Evolutionary conservation across 108 stramenopile genomes (phyloP).

Genomic region (Aureococcus anophagefferens): DNA sequence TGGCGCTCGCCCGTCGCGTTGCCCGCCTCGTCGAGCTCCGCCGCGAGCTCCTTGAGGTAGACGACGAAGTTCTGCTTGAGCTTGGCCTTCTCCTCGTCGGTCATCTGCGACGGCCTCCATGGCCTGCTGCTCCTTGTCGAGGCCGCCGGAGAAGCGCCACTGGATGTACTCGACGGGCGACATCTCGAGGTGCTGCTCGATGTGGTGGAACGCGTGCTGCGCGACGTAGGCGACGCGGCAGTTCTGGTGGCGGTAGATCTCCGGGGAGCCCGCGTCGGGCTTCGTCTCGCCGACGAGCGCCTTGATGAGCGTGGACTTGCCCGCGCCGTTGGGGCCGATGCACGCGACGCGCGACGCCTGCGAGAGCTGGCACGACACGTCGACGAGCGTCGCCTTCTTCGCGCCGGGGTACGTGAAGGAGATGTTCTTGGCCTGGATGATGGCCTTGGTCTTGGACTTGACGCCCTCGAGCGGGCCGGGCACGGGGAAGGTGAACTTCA

Average conservation of each 20-base stretch:
- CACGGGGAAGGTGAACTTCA: no score
- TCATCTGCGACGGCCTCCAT: slow-evolving; percentile 67
- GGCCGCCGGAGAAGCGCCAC: no score
- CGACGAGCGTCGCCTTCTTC: slow-evolving; percentile 52
- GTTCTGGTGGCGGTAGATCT: slow-evolving; percentile 74
- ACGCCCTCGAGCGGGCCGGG: no score
- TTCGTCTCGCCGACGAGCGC: slow-evolving; percentile 83
- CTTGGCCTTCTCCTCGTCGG: no score
- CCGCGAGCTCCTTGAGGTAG: no score
- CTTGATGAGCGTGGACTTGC: no score
- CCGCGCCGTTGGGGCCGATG: no score
- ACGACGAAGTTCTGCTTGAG: slow-evolving; percentile 24
- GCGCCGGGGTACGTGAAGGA: slow-evolving; percentile 71
- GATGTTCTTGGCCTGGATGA: slow-evolving; percentile 81
- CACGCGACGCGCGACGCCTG: slow-evolving; percentile 73
- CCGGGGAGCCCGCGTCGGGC: slow-evolving; percentile 53
- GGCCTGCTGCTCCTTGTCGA: slow-evolving; percentile 73
- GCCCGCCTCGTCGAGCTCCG: no score
- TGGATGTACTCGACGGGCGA: no score
- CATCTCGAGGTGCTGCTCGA: no score
- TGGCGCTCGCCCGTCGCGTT: no score
- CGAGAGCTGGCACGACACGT: slow-evolving; percentile 72
- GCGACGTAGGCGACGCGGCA: slow-evolving; percentile 86
- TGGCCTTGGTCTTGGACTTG: slow-evolving; percentile 80
- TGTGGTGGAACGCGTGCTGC: no score